Evolutionary conservation across 2,329 filamentous ascomycete genomes (phyloP), one percentile per base, ranked within the genome.

Genomic region (Aspergillus persii): DNA sequence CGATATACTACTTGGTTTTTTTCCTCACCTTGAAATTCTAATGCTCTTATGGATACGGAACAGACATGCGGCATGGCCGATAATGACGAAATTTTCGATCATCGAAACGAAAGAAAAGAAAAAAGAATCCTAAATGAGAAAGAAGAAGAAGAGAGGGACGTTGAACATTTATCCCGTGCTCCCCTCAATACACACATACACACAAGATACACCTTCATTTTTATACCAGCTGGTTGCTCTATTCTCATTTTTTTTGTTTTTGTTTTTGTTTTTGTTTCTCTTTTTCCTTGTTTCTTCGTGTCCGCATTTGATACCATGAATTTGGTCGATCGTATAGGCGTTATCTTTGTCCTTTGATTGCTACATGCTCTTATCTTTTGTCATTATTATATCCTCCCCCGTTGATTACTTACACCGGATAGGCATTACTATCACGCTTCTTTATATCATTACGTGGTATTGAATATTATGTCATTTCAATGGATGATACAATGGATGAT

Each of bases 1-100:
- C 26, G 31, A 65, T 57, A 67, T 56, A 68, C 58, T 61, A 64
- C 62, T 51, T 60, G 65, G 56, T 63, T 55, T 58, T 44, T 53
- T 51, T 30, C 27, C 11, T 54, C 29, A 23, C 44, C 58, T 58
- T 56, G 44, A 23, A 47, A 18, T 58, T 54, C 54, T 63, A 50
- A 57, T 55, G 56, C 55, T 62, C 58, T 58, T 36, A 60, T 56
- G 57, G 53, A 56, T 55, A 50, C 49, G 47, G 51, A 50, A 57
- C 50, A 48, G 55, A 60, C 44, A 60, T 58, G 58, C 58, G 53
- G 49, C 48, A n/a, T 57, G 57, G 51, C 55, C 47, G 47, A 58
- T 58, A 52, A 51, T 50, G 54, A 60, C 48, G 50, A 58, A 55
- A 39, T 52, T 39, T 39, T 52, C 55, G 49, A 46, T 54, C 15